Base-by-base conservation (phyloP, 371 early-diverging fungal species). In the Fennellomyces sp. region DNA sequence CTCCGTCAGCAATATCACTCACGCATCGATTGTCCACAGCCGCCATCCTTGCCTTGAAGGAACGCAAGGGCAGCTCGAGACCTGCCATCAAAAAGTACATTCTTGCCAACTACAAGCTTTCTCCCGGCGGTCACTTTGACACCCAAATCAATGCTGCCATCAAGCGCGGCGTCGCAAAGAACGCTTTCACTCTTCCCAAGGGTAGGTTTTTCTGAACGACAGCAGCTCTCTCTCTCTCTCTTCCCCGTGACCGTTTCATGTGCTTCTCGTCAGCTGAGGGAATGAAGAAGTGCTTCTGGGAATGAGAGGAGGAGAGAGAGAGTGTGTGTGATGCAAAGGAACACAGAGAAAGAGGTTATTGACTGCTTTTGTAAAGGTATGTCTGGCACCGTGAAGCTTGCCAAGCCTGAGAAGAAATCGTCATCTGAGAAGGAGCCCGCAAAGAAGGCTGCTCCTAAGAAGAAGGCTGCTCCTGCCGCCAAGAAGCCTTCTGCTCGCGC, bases 51-150 rank as follows among this genome's bases (percentile, higher is more conserved):
- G 77, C 80, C 50, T 78, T 89, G 67, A 90, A 89, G 80, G 91
- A 91, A 72, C 88, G 91, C 69, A 86, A 82, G 68, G 93, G 93
- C 49, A 84, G 86, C 59, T 86, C 88, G 41, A 88, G 92, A 68
- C 88, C 84, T 61, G 90, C 90, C 50, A 85, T 93, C 79, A 91
- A 90, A 74, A 93, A 91, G 80, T 91, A 90, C 75, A 90, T 93
- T 64, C 72, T 83, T 65, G 84, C 89, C 66, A 93, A 91, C 85
- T 89, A 82, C 77, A 80, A 83, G 72, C 71, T 80, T 23, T 56
- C 57, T 58, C 51, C 74, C 52, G 74, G 76, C 48, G 73, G 78
- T 49, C 83, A 76, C 60, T 83, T 85, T 48, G 88, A 88, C 65
- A 65, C 69, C 42, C 81, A 85, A 66, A 76, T 91, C 71, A 85